These are phyloP conservation scores for Papiliotrema fonsecae DNA, from an alignment of 1,284 basidiomycete species.

Conservation along the genomic window DNA sequence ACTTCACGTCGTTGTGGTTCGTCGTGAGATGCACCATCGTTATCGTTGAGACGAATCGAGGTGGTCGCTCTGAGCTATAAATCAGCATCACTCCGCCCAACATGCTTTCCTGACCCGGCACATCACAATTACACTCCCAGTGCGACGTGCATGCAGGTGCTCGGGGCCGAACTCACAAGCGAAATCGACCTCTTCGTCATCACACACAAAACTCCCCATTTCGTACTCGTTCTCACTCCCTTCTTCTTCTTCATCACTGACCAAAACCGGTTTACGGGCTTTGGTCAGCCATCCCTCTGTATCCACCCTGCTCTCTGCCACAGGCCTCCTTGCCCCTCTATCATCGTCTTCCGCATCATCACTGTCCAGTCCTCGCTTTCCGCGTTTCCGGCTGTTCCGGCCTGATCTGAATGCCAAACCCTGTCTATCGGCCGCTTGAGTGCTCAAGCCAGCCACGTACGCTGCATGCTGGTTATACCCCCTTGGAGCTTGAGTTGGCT, in stretches of 20 bases:
- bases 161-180: constrained; percentile 25
- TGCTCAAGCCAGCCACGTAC: constrained; percentile 41
- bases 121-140: no score
- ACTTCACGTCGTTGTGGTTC: no score
- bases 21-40: no score
- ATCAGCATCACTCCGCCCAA: no score
- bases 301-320: constrained; percentile 9
- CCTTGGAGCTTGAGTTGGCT: constrained; percentile 49
- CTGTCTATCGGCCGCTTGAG: constrained; percentile 27
- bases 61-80: no score
- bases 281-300: constrained; percentile 34
- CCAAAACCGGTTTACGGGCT: constrained; percentile 35
- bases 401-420: constrained; percentile 39
- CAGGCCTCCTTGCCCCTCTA: no score
- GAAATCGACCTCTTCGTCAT: constrained; percentile 31
- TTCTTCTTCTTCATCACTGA: constrained; percentile 37
- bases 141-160: no score
- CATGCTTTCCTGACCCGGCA: no score
- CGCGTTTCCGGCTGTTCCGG: no score
- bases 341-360: no score
- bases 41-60: no score
- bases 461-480: constrained; percentile 48
- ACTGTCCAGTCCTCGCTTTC: no score
- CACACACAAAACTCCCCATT: constrained; percentile 40
- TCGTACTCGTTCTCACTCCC: constrained; percentile 41